Evolutionary conservation across 768 basidiomycete genomes (phyloP).

Genomic region (Calocybe cyanea): DNA sequence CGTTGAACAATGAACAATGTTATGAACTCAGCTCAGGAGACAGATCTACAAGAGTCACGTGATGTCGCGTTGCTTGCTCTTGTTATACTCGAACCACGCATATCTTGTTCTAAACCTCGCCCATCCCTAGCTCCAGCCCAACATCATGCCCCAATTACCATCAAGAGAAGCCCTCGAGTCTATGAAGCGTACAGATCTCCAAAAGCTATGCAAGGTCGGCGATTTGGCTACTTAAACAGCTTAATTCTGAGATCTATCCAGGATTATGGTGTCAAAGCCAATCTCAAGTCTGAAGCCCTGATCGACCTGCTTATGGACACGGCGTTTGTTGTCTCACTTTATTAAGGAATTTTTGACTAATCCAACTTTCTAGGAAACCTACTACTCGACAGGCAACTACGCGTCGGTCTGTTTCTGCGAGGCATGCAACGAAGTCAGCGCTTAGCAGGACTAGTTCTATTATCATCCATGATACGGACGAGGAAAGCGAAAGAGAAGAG

Average conservation of each 20-base stretch:
- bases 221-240: background rate
- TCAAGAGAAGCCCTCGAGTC: constrained; percentile 38
- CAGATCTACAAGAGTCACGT: constrained; percentile 17
- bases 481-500: constrained; percentile 36
- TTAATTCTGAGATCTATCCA: constrained; percentile 25
- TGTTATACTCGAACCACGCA: constrained; percentile 19
- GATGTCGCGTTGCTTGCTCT: constrained; percentile 20
- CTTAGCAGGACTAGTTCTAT: constrained; percentile 41
- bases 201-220: constrained; percentile 70
- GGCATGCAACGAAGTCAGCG: constrained; percentile 33
- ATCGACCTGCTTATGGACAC: constrained; percentile 70
- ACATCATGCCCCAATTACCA: constrained; percentile 37
- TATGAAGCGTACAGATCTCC: constrained; percentile 45
- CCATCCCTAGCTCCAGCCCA: constrained; percentile 5
- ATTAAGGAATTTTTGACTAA: background rate
- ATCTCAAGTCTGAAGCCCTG: constrained; percentile 75
- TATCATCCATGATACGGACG: constrained; percentile 47
- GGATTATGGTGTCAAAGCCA: constrained; percentile 81
- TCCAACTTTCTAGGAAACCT: constrained; percentile 6
- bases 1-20: no score
- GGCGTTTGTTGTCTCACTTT: constrained; percentile 30
- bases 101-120: constrained; percentile 13
- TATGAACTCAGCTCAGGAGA: background rate
- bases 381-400: constrained; percentile 20
- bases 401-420: constrained; percentile 32